A percentile compares a stretch with the other conserved stretches of the same genome.
Conservation (phyloP, 305 asterid genomes). For the Nicotiana rustica region DNA sequence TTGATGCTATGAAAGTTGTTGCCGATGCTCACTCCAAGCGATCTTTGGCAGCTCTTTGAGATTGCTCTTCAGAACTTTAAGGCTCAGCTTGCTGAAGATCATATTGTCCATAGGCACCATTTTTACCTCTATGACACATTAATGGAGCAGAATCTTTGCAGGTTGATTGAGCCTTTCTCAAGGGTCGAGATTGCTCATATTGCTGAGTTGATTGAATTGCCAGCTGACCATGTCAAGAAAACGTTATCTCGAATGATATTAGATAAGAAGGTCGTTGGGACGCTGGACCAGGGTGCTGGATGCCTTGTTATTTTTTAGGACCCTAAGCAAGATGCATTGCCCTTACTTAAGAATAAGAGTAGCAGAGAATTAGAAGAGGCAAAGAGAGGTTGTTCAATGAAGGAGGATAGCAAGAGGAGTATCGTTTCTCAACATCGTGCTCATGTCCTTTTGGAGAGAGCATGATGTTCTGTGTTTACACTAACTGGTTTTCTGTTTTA, state of each 20-base stretch:
- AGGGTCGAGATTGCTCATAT: conserved; percentile 53
- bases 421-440: too few relatives aligned
- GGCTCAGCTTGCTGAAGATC: conserved; percentile 54
- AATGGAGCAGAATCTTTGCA: conserved; percentile 57
- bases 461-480: too few relatives aligned
- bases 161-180: conserved; percentile 57
- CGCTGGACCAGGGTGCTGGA: conserved; percentile 58
- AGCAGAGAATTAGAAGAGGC: too few relatives aligned
- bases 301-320: conserved; percentile 54
- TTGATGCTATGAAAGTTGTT: conserved; percentile 58
- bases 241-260: conserved; percentile 54
- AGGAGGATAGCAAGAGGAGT: too few relatives aligned
- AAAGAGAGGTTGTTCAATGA: too few relatives aligned
- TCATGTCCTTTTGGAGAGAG: too few relatives aligned
- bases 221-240: conserved; percentile 56
- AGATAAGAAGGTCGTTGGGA: conserved; percentile 56
- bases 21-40: conserved; percentile 57
- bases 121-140: conserved; percentile 53
- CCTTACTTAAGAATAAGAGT: too few relatives aligned
- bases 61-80: conserved; percentile 47
- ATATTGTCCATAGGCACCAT: conserved; percentile 52
- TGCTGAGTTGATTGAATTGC: conserved; percentile 55
- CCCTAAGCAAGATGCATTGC: conserved; percentile 47
- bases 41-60: conserved; percentile 50
- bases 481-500: neutral